Conservation (phyloP, 306 rosid genomes). For the Quercus gilva region DNA sequence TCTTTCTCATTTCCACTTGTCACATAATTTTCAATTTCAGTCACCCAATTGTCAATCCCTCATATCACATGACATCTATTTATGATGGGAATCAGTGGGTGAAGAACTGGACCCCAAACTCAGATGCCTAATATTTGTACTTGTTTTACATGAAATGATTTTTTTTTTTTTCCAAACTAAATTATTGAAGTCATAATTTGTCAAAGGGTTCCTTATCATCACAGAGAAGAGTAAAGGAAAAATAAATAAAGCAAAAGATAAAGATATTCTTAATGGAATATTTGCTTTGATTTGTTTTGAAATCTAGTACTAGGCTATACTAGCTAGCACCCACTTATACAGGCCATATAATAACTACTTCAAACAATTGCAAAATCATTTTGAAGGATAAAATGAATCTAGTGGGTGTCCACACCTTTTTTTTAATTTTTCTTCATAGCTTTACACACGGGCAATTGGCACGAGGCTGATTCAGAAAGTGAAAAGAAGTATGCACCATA, state of each 20-base stretch:
- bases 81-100: neutral
- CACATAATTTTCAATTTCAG: neutral
- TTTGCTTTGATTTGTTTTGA: conserved; percentile 17
- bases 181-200: neutral
- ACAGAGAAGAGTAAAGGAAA: neutral
- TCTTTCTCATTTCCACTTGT: conserved; percentile 17
- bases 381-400: too few relatives aligned
- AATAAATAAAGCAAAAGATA: neutral
- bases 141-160: neutral
- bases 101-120: neutral
- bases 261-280: conserved; percentile 5
- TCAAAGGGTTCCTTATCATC: too few relatives aligned
- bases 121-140: neutral
- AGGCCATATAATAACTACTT: too few relatives aligned
- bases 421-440: too few relatives aligned
- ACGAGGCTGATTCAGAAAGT: too few relatives aligned
- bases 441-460: too few relatives aligned
- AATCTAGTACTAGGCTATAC: conserved; percentile 8
- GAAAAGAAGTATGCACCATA: too few relatives aligned
- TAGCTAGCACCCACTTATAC: too few relatives aligned
- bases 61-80: neutral
- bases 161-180: neutral
- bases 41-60: neutral
- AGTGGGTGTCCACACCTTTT: too few relatives aligned
- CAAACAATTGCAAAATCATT: too few relatives aligned